Evolutionary conservation across 129 eudicot genomes (phyloP).

Genomic region (Flaveria linearis): DNA sequence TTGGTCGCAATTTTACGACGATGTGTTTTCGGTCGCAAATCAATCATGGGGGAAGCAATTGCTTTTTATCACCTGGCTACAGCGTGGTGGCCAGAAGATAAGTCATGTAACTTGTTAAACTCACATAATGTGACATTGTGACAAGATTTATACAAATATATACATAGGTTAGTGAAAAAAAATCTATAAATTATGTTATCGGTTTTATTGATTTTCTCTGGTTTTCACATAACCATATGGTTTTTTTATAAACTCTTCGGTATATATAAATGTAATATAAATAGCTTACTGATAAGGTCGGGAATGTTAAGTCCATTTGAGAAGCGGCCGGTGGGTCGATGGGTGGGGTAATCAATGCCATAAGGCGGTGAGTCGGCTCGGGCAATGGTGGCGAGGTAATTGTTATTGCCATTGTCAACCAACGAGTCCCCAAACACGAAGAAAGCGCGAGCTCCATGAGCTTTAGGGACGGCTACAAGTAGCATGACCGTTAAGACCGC

Average conservation of each 20-base stretch:
- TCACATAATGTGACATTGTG: too few relatives aligned
- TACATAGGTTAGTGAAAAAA: too few relatives aligned
- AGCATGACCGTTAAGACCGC: constrained; percentile 12
- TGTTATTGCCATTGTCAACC: constrained; percentile 80
- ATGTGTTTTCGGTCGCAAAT: too few relatives aligned
- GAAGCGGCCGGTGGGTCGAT: constrained; percentile 71
- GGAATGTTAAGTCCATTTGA: constrained; percentile 72
- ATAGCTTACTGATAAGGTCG: constrained; percentile 60
- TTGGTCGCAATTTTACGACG: too few relatives aligned
- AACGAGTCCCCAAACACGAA: constrained; percentile 83
- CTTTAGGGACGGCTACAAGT: constrained; percentile 19
- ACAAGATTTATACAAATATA: too few relatives aligned
- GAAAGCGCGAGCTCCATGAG: constrained; percentile 61
- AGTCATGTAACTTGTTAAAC: too few relatives aligned
- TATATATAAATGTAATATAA: background rate
- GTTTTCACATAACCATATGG: too few relatives aligned
- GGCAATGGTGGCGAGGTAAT: constrained; percentile 58
- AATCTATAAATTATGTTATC: too few relatives aligned
- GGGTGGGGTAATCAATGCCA: constrained; percentile 64
- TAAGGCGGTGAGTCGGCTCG: constrained; percentile 78
- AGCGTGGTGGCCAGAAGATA: background rate
- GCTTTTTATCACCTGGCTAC: too few relatives aligned
- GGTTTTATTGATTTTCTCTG: too few relatives aligned
- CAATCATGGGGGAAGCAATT: too few relatives aligned
- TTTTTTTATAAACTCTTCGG: too few relatives aligned